These are phyloP conservation scores for Suillus americanus DNA, from an alignment of 768 basidiomycete genomes.

Conservation along the genomic window DNA sequence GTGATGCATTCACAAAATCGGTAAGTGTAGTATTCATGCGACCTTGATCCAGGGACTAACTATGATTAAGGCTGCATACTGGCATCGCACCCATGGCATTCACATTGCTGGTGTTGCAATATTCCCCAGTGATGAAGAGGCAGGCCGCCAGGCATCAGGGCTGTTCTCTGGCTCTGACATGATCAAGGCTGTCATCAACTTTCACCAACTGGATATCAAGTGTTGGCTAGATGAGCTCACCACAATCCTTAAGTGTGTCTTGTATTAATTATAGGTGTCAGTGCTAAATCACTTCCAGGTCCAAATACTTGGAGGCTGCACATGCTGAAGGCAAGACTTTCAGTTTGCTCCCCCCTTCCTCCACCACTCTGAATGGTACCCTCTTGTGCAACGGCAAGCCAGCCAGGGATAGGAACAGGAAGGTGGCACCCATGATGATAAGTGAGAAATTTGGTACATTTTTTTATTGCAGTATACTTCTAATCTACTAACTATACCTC, in stretches of 20 bases:
- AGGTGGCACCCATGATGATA: neutral
- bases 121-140: neutral
- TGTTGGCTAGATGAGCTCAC: neutral
- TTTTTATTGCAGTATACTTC: neutral
- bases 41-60: neutral
- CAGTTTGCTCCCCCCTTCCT: neutral
- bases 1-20: neutral
- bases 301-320: neutral
- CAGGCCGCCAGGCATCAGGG: neutral
- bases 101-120: neutral
- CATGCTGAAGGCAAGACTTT: neutral
- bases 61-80: neutral
- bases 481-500: neutral
- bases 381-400: neutral
- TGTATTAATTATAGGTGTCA: neutral
- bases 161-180: neutral
- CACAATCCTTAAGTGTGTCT: neutral
- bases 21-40: neutral
- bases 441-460: neutral
- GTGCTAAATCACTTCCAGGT: slow-evolving; percentile 1
- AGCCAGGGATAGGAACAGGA: slow-evolving; percentile 1
- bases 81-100: neutral
- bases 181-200: neutral
- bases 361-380: neutral
- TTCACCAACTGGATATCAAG: neutral